A percentile compares a stretch with the other conserved stretches of the same genome.
These are phyloP conservation scores for Alternaria rosae DNA, from an alignment of 2,329 filamentous ascomycete species.

Conservation along the genomic window DNA sequence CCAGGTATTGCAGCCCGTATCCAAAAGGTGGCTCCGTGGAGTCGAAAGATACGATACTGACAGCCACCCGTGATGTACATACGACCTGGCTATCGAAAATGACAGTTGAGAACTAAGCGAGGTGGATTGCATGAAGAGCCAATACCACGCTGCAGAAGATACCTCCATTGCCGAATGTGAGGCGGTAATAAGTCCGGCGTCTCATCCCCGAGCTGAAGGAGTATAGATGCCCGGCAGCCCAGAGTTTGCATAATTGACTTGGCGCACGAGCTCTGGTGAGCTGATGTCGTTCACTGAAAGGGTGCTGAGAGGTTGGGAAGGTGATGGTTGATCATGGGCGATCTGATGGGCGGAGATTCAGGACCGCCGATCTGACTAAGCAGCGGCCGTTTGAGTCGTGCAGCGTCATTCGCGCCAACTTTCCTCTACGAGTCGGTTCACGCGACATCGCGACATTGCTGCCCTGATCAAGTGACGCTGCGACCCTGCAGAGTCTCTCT, in stretches of 20 bases:
- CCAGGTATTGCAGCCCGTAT: slow-evolving; percentile 11
- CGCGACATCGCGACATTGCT: slow-evolving; percentile 26
- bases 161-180: background rate
- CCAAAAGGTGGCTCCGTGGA: background rate
- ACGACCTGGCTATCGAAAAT: slow-evolving; percentile 7
- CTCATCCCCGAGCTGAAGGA: background rate
- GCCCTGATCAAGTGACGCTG: slow-evolving; percentile 18
- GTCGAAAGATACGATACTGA: slow-evolving; percentile 2
- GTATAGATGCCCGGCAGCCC: background rate
- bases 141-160: background rate
- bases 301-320: background rate
- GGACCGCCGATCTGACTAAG: slow-evolving; percentile 15
- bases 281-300: background rate
- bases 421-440: slow-evolving; percentile 15
- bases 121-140: background rate
- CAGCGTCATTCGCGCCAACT: slow-evolving; percentile 26
- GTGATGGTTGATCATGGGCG: background rate
- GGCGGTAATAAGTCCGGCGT: background rate
- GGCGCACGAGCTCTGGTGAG: background rate
- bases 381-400: slow-evolving; percentile 12
- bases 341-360: background rate
- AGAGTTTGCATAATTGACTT: background rate
- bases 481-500: slow-evolving; percentile 5
- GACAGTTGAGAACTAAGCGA: background rate
- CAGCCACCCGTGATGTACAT: slow-evolving; percentile 15